These are phyloP conservation scores for Fabrea salina DNA, from an alignment of 169 alveolate genomes.

Conservation along the genomic window DNA sequence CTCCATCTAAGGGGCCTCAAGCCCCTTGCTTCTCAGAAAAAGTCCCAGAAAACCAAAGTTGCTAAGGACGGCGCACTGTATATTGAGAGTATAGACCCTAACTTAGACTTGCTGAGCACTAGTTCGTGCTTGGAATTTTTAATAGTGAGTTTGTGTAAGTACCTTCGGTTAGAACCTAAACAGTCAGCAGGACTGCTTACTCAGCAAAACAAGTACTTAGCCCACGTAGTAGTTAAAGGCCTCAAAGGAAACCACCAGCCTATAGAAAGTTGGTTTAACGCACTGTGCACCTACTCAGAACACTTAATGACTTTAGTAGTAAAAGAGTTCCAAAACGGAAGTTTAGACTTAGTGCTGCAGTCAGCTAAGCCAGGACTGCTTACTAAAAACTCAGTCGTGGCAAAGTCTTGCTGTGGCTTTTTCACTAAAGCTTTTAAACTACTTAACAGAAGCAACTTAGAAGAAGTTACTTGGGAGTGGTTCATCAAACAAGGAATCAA, in stretches of 20 bases:
- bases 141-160: conserved; percentile 64
- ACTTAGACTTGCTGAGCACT: conserved; percentile 59
- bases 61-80: conserved; percentile 20
- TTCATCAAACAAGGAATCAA: conserved; percentile 64
- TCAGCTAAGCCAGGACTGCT: conserved; percentile 74
- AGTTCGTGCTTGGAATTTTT: conserved; percentile 79
- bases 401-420: conserved; percentile 58
- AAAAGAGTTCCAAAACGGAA: conserved; percentile 56
- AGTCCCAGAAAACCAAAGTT: neutral
- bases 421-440: conserved; percentile 63
- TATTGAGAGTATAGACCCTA: conserved; percentile 35
- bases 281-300: conserved; percentile 35
- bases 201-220: conserved; percentile 78
- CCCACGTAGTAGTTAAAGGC: conserved; percentile 83
- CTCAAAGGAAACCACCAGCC: conserved; percentile 76
- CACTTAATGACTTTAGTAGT: conserved; percentile 58
- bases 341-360: conserved; percentile 45
- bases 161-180: conserved; percentile 68
- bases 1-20: no score
- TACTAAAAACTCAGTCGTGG: conserved; percentile 68
- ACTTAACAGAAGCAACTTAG: conserved; percentile 42
- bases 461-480: conserved; percentile 78
- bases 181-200: conserved; percentile 81
- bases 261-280: conserved; percentile 66
- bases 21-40: neutral